Conservation (phyloP, 495 filamentous ascomycete genomes). For the Aspergillus incahuasiensis region DNA sequence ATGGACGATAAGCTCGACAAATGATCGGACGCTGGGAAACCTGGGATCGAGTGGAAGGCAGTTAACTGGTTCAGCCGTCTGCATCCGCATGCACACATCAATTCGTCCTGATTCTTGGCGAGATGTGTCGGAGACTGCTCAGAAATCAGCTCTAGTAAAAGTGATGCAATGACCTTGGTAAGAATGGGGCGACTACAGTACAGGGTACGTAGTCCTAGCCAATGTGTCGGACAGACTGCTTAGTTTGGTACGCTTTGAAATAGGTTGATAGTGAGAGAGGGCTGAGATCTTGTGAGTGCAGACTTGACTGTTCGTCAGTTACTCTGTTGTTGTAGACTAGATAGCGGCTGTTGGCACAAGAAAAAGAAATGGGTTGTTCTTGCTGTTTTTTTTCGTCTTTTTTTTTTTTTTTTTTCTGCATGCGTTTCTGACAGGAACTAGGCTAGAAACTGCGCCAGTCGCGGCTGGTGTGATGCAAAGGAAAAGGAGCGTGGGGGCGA, state of each 20-base stretch:
- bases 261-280: neutral
- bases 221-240: neutral
- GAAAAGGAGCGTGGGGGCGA: constrained; percentile 3
- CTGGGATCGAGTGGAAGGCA: neutral
- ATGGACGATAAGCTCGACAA: neutral
- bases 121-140: neutral
- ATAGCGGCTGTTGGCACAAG: constrained; percentile 1
- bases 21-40: constrained; percentile 6
- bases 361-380: too few species aligned
- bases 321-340: neutral
- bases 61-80: constrained; percentile 7
- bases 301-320: neutral
- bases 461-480: constrained; percentile 14
- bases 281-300: neutral
- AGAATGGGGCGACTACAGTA: neutral
- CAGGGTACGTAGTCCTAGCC: neutral
- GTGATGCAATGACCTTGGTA: neutral
- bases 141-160: neutral
- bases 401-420: neutral
- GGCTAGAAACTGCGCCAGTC: constrained; percentile 17
- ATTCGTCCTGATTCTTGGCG: neutral
- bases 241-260: neutral
- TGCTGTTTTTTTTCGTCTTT: too few species aligned
- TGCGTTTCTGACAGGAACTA: neutral
- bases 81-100: constrained; percentile 9